Evolutionary conservation across 169 alveolate species (phyloP).

Genomic region (Plasmodium knowlesi): DNA sequence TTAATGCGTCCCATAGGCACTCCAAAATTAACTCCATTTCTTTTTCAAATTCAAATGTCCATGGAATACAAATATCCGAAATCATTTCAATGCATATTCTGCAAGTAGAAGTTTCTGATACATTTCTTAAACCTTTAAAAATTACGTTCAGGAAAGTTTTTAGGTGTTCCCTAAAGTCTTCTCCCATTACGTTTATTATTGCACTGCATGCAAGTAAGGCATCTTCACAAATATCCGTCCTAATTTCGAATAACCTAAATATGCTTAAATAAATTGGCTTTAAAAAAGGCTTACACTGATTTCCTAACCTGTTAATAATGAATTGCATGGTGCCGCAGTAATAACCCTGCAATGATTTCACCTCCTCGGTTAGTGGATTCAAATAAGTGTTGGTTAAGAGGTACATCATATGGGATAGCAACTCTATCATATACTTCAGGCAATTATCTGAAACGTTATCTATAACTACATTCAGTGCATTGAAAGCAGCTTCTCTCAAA

Average conservation of each 20-base stretch:
- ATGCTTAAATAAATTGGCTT: constrained; percentile 76
- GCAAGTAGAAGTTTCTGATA: constrained; percentile 70
- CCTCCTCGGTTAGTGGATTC: constrained; percentile 75
- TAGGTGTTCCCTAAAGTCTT: constrained; percentile 69
- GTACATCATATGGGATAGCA: constrained; percentile 78
- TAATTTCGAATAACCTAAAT: constrained; percentile 69
- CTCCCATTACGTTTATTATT: constrained; percentile 82
- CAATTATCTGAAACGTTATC: constrained; percentile 80
- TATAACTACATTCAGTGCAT: constrained; percentile 80
- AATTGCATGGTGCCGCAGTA: constrained; percentile 85
- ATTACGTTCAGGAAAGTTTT: constrained; percentile 76
- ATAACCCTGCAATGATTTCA: constrained; percentile 69
- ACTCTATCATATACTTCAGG: constrained; percentile 78
- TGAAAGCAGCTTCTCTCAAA: constrained; percentile 81
- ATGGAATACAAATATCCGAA: constrained; percentile 87
- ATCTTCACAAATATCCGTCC: constrained; percentile 83
- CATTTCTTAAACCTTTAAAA: constrained; percentile 74
- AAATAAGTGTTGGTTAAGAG: constrained; percentile 72
- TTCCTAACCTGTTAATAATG: constrained; percentile 79
- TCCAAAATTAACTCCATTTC: constrained; percentile 79
- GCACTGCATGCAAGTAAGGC: constrained; percentile 89
- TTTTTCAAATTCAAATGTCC: constrained; percentile 80
- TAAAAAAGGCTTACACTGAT: constrained; percentile 73
- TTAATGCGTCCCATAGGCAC: constrained; percentile 74
- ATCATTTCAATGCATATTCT: constrained; percentile 87